Percentiles rank a stretch among this genome's conserved stretches.
Evolutionary conservation across 2,329 filamentous ascomycete genomes (phyloP).

Genomic region (Coleophoma eucalyptorum): DNA sequence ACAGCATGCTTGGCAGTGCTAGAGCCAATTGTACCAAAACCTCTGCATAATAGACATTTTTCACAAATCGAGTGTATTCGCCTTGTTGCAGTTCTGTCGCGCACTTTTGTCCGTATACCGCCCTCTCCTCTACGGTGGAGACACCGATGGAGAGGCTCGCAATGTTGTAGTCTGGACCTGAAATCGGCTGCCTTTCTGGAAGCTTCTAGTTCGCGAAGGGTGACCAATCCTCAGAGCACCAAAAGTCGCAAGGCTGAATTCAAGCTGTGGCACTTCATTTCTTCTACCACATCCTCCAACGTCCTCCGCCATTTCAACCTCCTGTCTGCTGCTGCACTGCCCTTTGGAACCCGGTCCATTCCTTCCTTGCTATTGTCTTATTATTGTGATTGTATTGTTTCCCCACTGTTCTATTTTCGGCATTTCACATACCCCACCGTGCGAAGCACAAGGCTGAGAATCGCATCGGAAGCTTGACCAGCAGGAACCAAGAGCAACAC

Average conservation of each 20-base stretch:
- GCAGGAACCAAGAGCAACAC: no score
- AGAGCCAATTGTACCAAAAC: constrained; percentile 2
- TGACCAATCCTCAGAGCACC: not conserved
- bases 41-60: constrained; percentile 1
- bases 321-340: no score
- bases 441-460: no score
- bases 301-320: no score
- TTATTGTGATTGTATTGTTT: no score
- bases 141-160: not conserved
- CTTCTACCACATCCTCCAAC: not conserved
- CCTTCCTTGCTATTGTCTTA: no score
- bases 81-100: no score
- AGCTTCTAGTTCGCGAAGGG: not conserved
- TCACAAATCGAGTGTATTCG: not conserved
- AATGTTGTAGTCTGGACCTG: not conserved
- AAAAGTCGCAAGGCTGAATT: not conserved
- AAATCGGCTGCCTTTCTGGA: not conserved
- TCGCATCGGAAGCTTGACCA: no score
- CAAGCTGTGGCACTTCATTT: not conserved
- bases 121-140: not conserved
- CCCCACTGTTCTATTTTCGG: no score
- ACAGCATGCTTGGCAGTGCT: not conserved
- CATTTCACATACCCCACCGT: no score
- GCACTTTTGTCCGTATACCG: not conserved
- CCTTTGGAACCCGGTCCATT: no score